Conservation (phyloP, 305 asterid genomes). For the Fraxinus ornus region DNA sequence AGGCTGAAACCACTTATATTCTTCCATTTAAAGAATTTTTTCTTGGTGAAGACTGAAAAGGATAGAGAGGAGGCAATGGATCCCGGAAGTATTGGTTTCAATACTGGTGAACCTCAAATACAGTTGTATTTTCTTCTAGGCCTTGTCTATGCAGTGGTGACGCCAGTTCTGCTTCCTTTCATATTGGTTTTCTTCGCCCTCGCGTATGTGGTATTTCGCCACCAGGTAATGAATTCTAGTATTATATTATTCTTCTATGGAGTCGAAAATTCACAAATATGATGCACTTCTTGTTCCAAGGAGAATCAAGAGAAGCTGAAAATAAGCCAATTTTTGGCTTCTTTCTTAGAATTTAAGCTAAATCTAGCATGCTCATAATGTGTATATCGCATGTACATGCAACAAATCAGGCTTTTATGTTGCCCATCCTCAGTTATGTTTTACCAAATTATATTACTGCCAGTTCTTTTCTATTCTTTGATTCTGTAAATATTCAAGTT, state of each 20-base stretch:
- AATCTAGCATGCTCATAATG: neutral
- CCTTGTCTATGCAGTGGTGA: conserved; percentile 81
- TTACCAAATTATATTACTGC: neutral
- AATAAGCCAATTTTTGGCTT: neutral
- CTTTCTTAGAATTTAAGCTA: neutral
- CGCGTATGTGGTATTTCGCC: conserved; percentile 82
- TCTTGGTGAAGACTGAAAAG: conserved; percentile 89
- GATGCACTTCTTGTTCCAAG: neutral
- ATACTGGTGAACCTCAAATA: conserved; percentile 96
- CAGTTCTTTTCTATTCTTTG: neutral
- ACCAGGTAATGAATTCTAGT: conserved; percentile 60
- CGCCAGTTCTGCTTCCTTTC: conserved; percentile 92
- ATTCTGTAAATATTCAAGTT: neutral
- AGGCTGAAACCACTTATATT: conserved; percentile 76
- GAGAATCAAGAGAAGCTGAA: neutral
- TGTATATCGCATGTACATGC: neutral
- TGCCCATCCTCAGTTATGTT: neutral
- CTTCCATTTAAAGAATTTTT: conserved; percentile 76
- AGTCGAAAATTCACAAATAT: neutral
- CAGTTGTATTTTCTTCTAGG: conserved; percentile 92
- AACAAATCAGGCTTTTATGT: neutral
- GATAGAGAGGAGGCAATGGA: conserved; percentile 94
- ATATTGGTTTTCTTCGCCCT: conserved; percentile 80
- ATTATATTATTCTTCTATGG: neutral
- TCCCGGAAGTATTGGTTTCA: conserved; percentile 88